These are phyloP conservation scores for Ulota crispa DNA, from an alignment of 225 moss, liverwort and hornwort species.

Conservation along the genomic window DNA sequence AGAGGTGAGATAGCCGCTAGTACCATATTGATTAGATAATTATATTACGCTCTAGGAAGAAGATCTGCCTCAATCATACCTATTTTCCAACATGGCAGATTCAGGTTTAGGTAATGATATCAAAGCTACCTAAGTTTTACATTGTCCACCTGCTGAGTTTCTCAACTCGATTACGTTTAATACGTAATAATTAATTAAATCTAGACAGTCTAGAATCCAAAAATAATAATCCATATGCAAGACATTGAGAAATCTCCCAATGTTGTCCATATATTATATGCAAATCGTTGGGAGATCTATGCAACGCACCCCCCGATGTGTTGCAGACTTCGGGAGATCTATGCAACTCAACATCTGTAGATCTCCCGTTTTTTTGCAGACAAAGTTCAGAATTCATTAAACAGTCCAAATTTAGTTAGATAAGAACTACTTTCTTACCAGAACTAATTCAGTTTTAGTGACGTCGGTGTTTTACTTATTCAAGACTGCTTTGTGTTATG, in stretches of 20 bases:
- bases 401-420: no score
- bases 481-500: background rate
- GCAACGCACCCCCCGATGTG: no score
- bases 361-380: no score
- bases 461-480: background rate
- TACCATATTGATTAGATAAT: background rate
- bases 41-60: background rate
- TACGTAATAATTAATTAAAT: no score
- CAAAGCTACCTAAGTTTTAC: background rate
- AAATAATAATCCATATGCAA: no score
- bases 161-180: background rate
- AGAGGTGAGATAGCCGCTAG: constrained; percentile 47
- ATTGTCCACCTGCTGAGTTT: background rate
- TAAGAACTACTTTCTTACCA: background rate
- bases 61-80: background rate
- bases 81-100: background rate
- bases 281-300: no score
- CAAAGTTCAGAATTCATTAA: no score
- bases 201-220: no score
- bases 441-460: background rate
- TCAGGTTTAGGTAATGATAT: background rate
- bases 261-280: no score
- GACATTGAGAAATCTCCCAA: no score
- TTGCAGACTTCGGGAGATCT: no score
- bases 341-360: no score